Base-by-base conservation (phyloP, 257 asterid species). In the Jacaranda copaia region DNA sequence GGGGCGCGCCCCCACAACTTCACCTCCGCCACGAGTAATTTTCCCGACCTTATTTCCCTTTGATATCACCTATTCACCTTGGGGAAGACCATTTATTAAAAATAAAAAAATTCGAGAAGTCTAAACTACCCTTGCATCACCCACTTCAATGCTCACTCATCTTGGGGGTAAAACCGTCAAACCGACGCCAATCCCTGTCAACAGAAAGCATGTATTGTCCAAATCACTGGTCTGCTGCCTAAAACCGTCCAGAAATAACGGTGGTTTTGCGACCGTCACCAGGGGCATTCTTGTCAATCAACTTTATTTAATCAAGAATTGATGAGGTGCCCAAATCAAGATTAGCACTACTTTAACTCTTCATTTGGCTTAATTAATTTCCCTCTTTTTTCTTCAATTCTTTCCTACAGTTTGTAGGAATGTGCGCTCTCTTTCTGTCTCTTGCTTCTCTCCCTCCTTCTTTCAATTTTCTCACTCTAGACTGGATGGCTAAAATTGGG, bases 1-100 rank as follows among this genome's bases (percentile, higher is more conserved):
- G 2, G 2, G 32, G 80, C 82, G 82, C 83, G 87, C 84, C 91
- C 79, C 83, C 87, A 76, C 85, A 81, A 82, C 57, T 80, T 74
- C 83, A 83, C 86, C 82, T 76, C 85, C 72, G 74, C 93, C 95
- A 85, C 92, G 1, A 25, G 2, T 77, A 40, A 83, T 82, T 82
- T 63, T 67, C 68, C 25, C 69, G 19, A 19, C 80, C 81, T 80
- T 79, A 49, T 56, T 69, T 48, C 58, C 42, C 32, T 40, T 60
- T 65, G 73, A 87, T 83, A 84, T 57, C 58, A 12, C n/a, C n/a
- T n/a, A n/a, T n/a, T n/a, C n/a, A n/a, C 18, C 57, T 52, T 5
- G 15, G 5, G 13, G 57, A 3, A 18, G 15, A 56, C 76, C 20
- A 53, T 8, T 35, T 8, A 14, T 5, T 2, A 2, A 0, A 55